Conservation (phyloP, 2,329 filamentous ascomycete species). For the Trichoderma atrobrunneum region DNA sequence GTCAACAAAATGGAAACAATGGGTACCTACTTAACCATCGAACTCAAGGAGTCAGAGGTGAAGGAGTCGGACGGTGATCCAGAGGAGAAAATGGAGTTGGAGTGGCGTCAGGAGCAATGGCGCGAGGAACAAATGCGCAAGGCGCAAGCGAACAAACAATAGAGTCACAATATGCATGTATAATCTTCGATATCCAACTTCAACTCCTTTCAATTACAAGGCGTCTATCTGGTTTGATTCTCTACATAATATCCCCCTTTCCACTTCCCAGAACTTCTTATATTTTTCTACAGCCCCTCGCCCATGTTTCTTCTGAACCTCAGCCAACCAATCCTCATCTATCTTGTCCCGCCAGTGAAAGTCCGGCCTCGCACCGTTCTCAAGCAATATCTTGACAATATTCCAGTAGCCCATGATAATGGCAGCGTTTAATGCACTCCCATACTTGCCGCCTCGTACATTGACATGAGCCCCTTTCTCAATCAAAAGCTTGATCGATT, state of each 20-base stretch:
- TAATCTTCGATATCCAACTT: not conserved
- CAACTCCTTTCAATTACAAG: too few relatives aligned
- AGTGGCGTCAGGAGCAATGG: too few relatives aligned
- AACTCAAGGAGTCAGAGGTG: not conserved
- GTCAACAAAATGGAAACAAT: too few relatives aligned
- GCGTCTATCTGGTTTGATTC: too few relatives aligned
- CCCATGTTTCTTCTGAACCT: not conserved
- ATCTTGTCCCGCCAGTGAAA: not conserved
- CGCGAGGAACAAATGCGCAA: too few relatives aligned
- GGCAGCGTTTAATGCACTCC: not conserved
- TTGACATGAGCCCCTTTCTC: not conserved
- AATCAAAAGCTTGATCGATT: not conserved
- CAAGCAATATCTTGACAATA: not conserved
- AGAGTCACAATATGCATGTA: too few relatives aligned
- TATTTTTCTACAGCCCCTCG: not conserved
- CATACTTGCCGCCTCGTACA: not conserved
- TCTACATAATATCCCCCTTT: too few relatives aligned
- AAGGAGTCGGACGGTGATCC: not conserved
- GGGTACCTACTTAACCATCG: too few relatives aligned
- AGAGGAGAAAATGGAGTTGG: not conserved
- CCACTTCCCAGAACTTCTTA: not conserved
- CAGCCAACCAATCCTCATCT: not conserved
- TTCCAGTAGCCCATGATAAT: not conserved
- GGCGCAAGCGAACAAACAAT: too few relatives aligned
- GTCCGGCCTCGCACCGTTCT: not conserved